phyloP scores from a whole-genome alignment of 176 grass and related monocot genomes.

The Chrysopogon serrulatus region DNA sequence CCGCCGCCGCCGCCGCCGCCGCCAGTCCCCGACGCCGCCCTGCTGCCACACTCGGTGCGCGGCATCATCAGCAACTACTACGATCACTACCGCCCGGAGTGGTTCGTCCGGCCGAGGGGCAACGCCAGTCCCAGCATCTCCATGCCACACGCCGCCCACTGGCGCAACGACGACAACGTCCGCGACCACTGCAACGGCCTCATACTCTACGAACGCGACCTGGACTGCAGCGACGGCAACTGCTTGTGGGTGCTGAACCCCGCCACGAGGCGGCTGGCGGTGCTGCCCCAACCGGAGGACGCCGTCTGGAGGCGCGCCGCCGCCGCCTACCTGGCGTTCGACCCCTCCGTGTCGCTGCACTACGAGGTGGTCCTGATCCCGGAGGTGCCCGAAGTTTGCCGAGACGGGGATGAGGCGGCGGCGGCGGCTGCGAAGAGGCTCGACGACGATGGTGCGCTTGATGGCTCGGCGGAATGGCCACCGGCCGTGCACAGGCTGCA shows the following conservation, averaged over 20 bases:
- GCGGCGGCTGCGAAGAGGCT: too few species aligned
- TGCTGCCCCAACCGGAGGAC: not conserved
- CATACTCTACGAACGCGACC: not conserved
- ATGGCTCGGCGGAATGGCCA: not conserved
- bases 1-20: too few species aligned
- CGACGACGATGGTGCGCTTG: too few species aligned
- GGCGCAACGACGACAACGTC: not conserved
- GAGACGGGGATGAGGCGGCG: too few species aligned
- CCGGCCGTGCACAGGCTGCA: not conserved
- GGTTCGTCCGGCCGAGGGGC: too few species aligned
- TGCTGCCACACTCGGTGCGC: too few species aligned
- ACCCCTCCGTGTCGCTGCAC: not conserved
- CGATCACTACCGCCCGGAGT: too few species aligned
- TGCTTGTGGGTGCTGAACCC: not conserved
- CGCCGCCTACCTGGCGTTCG: not conserved
- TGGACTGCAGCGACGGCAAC: fast-evolving
- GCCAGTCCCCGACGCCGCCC: too few species aligned
- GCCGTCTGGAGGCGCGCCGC: too few species aligned
- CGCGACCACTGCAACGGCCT: not conserved
- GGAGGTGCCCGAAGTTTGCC: not conserved
- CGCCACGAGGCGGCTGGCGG: not conserved
- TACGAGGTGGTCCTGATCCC: not conserved
- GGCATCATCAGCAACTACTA: too few species aligned
- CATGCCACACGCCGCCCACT: too few species aligned
- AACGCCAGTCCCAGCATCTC: too few species aligned